Evolutionary conservation across 345 rosid species (phyloP).

Genomic region (Murraya paniculata): DNA sequence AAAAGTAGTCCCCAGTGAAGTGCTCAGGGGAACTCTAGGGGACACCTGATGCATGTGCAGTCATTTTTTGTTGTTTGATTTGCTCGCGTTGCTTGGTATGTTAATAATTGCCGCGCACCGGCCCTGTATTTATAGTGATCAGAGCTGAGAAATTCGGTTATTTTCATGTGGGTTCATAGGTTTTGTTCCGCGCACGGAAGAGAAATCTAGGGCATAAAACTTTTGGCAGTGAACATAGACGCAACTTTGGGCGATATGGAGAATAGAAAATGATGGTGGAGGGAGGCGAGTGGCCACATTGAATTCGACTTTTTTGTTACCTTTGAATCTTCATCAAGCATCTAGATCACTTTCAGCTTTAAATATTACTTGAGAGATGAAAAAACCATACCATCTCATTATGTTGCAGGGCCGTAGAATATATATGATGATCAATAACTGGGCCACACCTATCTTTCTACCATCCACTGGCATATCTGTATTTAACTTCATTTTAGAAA

Average conservation of each 20-base stretch:
- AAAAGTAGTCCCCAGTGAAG: slow-evolving; percentile 32
- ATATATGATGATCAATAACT: background rate
- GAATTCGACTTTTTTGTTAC: background rate
- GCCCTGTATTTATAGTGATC: slow-evolving; percentile 13
- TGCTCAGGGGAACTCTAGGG: slow-evolving; percentile 42
- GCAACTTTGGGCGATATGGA: slow-evolving; percentile 5
- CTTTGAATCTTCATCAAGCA: background rate
- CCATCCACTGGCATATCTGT: background rate
- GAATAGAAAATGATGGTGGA: background rate
- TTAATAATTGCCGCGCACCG: background rate
- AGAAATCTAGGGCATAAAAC: background rate
- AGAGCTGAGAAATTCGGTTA: too few species aligned
- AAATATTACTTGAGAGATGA: background rate
- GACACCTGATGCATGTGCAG: slow-evolving; percentile 13
- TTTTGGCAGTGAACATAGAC: slow-evolving; percentile 18
- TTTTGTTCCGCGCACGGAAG: background rate
- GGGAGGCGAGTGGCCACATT: background rate
- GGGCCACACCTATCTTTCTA: background rate
- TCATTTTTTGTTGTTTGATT: too few species aligned
- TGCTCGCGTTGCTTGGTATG: background rate
- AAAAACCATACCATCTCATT: background rate
- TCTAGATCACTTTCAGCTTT: slow-evolving; percentile 2
- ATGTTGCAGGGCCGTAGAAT: background rate
- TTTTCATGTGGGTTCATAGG: too few species aligned
- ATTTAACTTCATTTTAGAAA: background rate